These are phyloP conservation scores for Nicotiana benthamiana DNA, from an alignment of 257 asterid genomes.

Conservation along the genomic window DNA sequence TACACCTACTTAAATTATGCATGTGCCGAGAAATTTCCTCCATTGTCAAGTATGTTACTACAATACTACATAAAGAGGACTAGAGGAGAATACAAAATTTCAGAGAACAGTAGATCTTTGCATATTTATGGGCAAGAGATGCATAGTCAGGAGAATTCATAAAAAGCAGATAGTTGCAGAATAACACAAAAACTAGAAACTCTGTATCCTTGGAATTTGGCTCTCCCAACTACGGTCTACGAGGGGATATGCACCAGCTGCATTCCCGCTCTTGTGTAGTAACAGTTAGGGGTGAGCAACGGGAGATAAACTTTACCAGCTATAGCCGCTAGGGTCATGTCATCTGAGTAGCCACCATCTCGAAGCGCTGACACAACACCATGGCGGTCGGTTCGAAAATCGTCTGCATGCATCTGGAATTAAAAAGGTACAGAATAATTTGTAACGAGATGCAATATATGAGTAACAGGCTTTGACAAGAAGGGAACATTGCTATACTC, in stretches of 20 bases:
- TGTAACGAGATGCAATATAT: conserved; percentile 1
- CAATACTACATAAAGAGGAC: background rate
- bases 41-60: background rate
- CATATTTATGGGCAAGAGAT: background rate
- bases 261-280: background rate
- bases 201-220: background rate
- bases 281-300: conserved; percentile 2
- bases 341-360: conserved; percentile 98
- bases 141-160: background rate
- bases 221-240: background rate
- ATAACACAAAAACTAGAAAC: background rate
- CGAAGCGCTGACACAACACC: conserved; percentile 77
- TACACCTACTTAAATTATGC: background rate
- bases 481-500: background rate
- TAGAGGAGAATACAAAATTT: background rate
- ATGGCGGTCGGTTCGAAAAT: conserved; percentile 79
- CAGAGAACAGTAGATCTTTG: background rate
- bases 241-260: background rate
- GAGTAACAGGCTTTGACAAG: background rate
- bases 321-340: conserved; percentile 98
- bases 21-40: background rate
- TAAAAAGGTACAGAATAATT: conserved; percentile 3
- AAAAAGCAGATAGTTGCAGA: background rate
- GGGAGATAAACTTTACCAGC: conserved; percentile 40
- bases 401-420: conserved; percentile 97